Evolutionary conservation across 768 basidiomycete species (phyloP).

Genomic region (Trametes gibbosa): DNA sequence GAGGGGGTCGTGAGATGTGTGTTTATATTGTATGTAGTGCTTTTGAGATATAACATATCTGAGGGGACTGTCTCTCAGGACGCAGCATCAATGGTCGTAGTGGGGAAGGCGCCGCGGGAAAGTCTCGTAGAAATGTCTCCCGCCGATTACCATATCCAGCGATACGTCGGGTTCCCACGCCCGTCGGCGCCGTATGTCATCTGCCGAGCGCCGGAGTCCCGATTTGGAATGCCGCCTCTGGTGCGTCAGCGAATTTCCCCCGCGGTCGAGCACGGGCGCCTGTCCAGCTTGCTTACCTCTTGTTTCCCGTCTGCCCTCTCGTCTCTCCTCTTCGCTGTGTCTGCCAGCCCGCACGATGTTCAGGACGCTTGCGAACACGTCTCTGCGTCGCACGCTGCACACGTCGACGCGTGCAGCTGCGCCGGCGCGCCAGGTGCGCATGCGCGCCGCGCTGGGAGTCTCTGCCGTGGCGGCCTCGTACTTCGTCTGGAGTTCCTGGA

Average conservation of each 20-base stretch:
- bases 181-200: slow-evolving; percentile 1
- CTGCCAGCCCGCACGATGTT: slow-evolving; percentile 41
- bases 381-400: slow-evolving; percentile 53
- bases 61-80: no score
- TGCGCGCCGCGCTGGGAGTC: slow-evolving; percentile 28
- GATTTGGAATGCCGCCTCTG: not conserved
- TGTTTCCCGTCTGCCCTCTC: not conserved
- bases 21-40: no score
- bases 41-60: no score
- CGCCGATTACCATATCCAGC: not conserved
- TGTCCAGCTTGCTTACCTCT: slow-evolving; percentile 7
- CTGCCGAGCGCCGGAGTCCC: not conserved
- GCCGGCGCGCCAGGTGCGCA: slow-evolving; percentile 16
- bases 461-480: slow-evolving; percentile 32
- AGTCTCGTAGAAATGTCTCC: not conserved
- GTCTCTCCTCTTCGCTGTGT: not conserved
- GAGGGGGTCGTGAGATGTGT: no score
- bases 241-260: slow-evolving; percentile 18
- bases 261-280: not conserved
- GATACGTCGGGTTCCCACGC: slow-evolving; percentile 10
- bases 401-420: slow-evolving; percentile 33
- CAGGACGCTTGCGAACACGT: slow-evolving; percentile 49
- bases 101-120: no score
- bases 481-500: slow-evolving; percentile 31
- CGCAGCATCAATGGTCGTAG: no score